Percentiles rank a stretch among this genome's conserved stretches.
Evolutionary conservation across 768 basidiomycete species (phyloP).

Genomic region (Calvatia gigantea): DNA sequence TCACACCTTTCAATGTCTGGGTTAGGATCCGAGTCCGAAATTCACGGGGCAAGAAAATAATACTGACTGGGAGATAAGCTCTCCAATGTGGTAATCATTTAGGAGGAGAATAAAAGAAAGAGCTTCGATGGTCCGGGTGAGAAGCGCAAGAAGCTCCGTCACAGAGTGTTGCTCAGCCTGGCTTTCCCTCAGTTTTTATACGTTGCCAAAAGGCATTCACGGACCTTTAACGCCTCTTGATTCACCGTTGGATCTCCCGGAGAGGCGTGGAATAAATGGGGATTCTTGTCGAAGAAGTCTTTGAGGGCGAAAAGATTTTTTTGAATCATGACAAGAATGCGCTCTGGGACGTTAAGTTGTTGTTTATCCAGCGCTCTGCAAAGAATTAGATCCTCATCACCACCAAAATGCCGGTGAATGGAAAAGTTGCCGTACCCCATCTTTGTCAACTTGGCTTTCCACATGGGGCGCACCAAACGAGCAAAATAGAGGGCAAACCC

Average conservation of each 20-base stretch:
- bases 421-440: conserved; percentile 40
- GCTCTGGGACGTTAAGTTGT: conserved; percentile 62
- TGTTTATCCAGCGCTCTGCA: conserved; percentile 34
- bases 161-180: conserved; percentile 83
- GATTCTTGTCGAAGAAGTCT: conserved; percentile 76
- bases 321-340: conserved; percentile 64
- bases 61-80: conserved; percentile 80
- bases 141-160: conserved; percentile 67
- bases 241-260: conserved; percentile 62
- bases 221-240: conserved; percentile 88
- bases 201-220: conserved; percentile 7
- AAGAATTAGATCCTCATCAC: background rate
- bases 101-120: conserved; percentile 90
- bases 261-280: conserved; percentile 81
- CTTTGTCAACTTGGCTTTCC: conserved; percentile 78
- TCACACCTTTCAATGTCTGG: conserved; percentile 54
- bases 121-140: conserved; percentile 88
- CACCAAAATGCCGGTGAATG: too few relatives aligned
- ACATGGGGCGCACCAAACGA: conserved; percentile 80
- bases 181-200: conserved; percentile 1
- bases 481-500: conserved; percentile 86
- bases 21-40: conserved; percentile 2
- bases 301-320: conserved; percentile 76
- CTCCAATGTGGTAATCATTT: conserved; percentile 86
- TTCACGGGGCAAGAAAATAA: conserved; percentile 14